These are phyloP conservation scores for Collybia sp. DNA, from an alignment of 768 basidiomycete species.

Conservation along the genomic window DNA sequence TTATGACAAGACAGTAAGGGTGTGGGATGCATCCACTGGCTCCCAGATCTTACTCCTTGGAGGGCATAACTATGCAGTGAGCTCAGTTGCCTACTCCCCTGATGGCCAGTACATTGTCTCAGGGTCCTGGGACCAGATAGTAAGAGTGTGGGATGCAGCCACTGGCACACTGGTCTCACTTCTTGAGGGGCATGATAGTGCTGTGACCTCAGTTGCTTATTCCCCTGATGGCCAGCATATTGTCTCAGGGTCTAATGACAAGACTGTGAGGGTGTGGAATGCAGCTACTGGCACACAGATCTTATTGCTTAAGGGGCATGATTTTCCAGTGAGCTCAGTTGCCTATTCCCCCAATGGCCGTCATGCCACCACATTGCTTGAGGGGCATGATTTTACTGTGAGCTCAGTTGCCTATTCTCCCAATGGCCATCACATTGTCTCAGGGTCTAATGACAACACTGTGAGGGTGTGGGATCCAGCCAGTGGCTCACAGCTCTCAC, in stretches of 20 bases:
- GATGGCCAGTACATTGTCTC: constrained; percentile 25
- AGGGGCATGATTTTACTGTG: constrained; percentile 13
- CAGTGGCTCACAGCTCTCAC: neutral
- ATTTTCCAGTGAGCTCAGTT: constrained; percentile 11
- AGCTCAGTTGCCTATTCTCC: constrained; percentile 13
- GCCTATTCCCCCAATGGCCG: constrained; percentile 8
- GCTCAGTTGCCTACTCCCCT: constrained; percentile 37
- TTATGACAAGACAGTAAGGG: constrained; percentile 11
- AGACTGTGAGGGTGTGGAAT: neutral
- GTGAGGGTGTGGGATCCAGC: constrained; percentile 1
- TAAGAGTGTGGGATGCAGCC: constrained; percentile 23
- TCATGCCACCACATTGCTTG: neutral
- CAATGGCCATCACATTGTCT: neutral
- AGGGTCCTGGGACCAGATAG: constrained; percentile 17
- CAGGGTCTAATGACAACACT: neutral
- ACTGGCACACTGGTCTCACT: constrained; percentile 6
- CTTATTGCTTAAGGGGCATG: constrained; percentile 8
- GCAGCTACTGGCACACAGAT: neutral
- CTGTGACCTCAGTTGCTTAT: constrained; percentile 6
- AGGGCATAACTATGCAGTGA: constrained; percentile 14
- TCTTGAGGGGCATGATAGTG: neutral
- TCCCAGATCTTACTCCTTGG: neutral
- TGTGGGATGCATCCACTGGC: constrained; percentile 5
- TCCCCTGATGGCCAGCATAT: neutral
- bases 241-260: neutral